Evolutionary conservation across 73 alveolate genomes (phyloP).

Genomic region (Tetrahymena elliotti): DNA sequence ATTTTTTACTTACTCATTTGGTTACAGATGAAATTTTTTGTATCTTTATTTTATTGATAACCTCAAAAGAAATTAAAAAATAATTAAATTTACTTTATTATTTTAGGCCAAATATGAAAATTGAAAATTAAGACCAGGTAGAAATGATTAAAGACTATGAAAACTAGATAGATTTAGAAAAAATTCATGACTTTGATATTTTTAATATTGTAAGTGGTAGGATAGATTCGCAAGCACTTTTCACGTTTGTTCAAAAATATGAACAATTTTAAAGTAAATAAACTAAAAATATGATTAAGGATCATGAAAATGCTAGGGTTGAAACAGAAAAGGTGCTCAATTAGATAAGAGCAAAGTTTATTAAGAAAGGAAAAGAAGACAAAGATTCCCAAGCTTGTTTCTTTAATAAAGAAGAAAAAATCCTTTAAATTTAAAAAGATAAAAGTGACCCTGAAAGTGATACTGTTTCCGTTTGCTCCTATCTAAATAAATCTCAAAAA

Average conservation of each 20-base stretch:
- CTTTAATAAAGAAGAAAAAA: background rate
- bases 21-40: too few relatives aligned
- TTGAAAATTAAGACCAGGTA: background rate
- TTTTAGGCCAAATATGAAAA: background rate
- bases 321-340: background rate
- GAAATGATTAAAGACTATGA: background rate
- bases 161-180: background rate
- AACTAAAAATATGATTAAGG: background rate
- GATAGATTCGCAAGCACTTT: background rate
- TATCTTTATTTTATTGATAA: too few relatives aligned
- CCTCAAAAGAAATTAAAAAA: too few relatives aligned
- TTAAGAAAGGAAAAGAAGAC: background rate
- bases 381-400: background rate
- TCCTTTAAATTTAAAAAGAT: background rate
- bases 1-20: too few relatives aligned
- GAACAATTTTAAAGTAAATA: background rate
- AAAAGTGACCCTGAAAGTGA: background rate
- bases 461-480: background rate
- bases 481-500: background rate
- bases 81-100: too few relatives aligned
- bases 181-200: background rate
- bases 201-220: background rate
- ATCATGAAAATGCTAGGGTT: background rate
- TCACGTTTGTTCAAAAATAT: background rate
- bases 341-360: background rate